phyloP scores from a whole-genome alignment of 2,329 filamentous ascomycete genomes.

The Diaporthe caulivora region DNA sequence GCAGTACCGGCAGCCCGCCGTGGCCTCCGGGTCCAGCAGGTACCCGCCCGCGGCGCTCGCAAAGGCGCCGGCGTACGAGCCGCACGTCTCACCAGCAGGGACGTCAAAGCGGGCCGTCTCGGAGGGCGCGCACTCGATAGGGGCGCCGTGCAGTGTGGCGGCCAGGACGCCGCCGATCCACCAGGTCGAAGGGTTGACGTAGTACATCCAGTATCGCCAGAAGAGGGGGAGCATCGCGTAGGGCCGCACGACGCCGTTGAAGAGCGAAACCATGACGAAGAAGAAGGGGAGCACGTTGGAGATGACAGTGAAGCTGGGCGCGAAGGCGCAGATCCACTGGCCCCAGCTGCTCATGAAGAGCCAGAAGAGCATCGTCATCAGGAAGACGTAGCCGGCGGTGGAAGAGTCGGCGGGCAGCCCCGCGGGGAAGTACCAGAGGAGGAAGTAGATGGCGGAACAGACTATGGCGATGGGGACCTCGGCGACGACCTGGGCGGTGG shows the following conservation, averaged over 20 bases:
- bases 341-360: constrained; percentile 82
- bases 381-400: constrained; percentile 36
- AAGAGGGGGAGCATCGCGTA: constrained; percentile 75
- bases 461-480: constrained; percentile 79
- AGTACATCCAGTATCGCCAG: constrained; percentile 81
- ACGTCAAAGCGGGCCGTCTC: constrained; percentile 59
- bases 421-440: constrained; percentile 79
- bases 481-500: constrained; percentile 72
- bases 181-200: constrained; percentile 76
- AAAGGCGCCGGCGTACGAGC: constrained; percentile 68
- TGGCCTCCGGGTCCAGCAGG: constrained; percentile 66
- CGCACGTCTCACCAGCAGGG: constrained; percentile 70
- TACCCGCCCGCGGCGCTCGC: constrained; percentile 70
- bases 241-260: constrained; percentile 82
- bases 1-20: constrained; percentile 76
- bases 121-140: constrained; percentile 16
- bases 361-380: constrained; percentile 82
- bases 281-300: constrained; percentile 80
- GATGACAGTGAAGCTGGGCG: constrained; percentile 84
- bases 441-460: constrained; percentile 74
- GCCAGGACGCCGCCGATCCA: constrained; percentile 79
- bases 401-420: constrained; percentile 72
- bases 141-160: constrained; percentile 60
- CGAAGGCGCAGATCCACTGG: constrained; percentile 88
- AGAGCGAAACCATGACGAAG: constrained; percentile 76